Evolutionary conservation across 257 asterid genomes (phyloP).

Genomic region (Perilla frutescens): DNA sequence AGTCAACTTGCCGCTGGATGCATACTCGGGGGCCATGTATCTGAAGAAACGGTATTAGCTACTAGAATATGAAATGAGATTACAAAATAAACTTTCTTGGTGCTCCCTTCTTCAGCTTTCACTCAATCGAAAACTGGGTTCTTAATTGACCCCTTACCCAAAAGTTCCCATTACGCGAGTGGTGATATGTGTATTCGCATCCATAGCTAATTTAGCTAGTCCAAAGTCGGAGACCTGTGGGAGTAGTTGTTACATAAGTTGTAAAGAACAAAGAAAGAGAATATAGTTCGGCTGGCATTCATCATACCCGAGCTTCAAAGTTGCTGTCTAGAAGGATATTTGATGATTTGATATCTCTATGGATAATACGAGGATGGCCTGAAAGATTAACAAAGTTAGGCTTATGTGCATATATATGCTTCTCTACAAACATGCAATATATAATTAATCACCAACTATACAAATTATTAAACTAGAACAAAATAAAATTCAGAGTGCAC

Average conservation of each 20-base stretch:
- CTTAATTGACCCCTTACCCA: slow-evolving; percentile 61
- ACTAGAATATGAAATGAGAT: not conserved
- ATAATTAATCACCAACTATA: not conserved
- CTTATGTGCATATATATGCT: not conserved
- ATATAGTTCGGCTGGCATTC: not conserved
- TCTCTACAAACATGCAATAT: slow-evolving; percentile 9
- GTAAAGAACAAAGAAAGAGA: not conserved
- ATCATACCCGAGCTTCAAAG: slow-evolving; percentile 88
- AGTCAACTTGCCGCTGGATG: slow-evolving; percentile 90
- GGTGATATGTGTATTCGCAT: slow-evolving; percentile 75
- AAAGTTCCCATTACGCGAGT: slow-evolving; percentile 97
- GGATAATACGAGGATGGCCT: slow-evolving; percentile 94
- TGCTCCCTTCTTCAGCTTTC: not conserved
- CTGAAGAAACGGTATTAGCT: slow-evolving; percentile 45
- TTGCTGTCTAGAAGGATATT: slow-evolving; percentile 82
- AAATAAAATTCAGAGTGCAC: slow-evolving; percentile 16
- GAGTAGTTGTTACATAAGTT: slow-evolving; percentile 22
- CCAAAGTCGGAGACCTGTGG: slow-evolving; percentile 95
- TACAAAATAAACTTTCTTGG: slow-evolving; percentile 6
- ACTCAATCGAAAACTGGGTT: slow-evolving; percentile 11
- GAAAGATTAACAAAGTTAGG: slow-evolving; percentile 28
- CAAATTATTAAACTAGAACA: not conserved
- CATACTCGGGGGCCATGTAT: slow-evolving; percentile 99
- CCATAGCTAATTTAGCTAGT: slow-evolving; percentile 88
- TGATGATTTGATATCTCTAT: slow-evolving; percentile 96